Percentiles rank a stretch among this genome's conserved stretches.
Conservation (phyloP, 2,329 filamentous ascomycete genomes). For the Emergomyces pasteurianus region DNA sequence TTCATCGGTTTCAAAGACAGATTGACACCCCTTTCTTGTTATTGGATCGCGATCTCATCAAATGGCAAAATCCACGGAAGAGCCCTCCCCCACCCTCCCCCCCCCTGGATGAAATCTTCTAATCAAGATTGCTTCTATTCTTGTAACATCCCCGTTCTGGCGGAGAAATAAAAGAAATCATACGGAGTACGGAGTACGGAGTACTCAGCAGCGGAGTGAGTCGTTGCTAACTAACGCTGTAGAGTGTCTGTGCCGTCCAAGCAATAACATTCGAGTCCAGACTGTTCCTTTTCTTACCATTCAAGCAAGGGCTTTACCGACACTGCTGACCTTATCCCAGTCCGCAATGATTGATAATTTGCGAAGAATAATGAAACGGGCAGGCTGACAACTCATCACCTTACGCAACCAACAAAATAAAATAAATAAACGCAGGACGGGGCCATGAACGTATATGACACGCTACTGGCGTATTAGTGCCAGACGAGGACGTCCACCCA, state of each 20-base stretch:
- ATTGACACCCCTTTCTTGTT: not conserved
- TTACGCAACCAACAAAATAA: not conserved
- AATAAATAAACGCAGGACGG: not conserved
- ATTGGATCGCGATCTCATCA: not conserved
- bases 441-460: not conserved
- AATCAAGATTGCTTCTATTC: not conserved
- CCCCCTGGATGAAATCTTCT: not conserved
- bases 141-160: not conserved
- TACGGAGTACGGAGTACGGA: not conserved
- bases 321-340: too few species aligned
- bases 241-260: not conserved
- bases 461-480: not conserved
- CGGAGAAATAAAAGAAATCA: not conserved
- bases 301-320: too few species aligned
- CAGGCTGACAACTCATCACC: not conserved
- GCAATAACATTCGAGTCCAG: not conserved
- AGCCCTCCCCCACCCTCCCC: too few species aligned
- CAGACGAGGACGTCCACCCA: not conserved
- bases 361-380: not conserved
- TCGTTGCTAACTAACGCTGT: too few species aligned
- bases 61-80: not conserved
- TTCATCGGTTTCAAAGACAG: not conserved
- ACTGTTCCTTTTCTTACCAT: not conserved
- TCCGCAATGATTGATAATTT: not conserved
- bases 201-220: too few species aligned